A percentile compares a stretch with the other conserved stretches of the same genome.
Evolutionary conservation across 306 rosid genomes (phyloP).

Genomic region (Clitoria ternatea): DNA sequence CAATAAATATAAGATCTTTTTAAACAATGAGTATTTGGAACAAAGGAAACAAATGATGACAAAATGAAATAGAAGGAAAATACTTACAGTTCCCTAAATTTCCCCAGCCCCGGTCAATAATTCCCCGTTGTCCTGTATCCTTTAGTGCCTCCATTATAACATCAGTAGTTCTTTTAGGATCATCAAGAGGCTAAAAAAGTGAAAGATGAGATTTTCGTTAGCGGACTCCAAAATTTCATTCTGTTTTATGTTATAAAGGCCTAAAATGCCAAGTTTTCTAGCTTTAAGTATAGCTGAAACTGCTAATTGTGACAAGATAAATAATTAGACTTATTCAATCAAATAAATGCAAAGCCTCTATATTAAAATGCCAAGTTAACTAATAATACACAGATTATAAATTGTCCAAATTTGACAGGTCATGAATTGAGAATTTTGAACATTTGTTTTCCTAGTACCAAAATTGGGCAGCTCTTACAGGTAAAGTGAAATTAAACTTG

Average conservation of each 20-base stretch:
- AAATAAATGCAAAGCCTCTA: background rate
- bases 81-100: constrained; percentile 71
- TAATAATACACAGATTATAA: background rate
- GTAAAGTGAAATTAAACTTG: background rate
- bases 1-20: background rate
- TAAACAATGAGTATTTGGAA: background rate
- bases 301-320: background rate
- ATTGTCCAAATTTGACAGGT: background rate
- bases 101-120: constrained; percentile 84
- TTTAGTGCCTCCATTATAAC: constrained; percentile 67
- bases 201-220: constrained; percentile 17
- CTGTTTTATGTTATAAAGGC: background rate
- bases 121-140: constrained; percentile 76
- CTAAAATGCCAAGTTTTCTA: background rate
- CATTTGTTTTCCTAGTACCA: background rate
- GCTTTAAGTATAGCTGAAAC: background rate
- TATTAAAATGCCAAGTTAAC: background rate
- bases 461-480: background rate
- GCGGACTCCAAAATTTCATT: background rate
- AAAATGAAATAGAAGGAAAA: constrained; percentile 1
- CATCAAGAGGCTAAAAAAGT: constrained; percentile 69
- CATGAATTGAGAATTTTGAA: background rate
- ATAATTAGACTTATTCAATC: constrained; percentile 9
- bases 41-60: background rate
- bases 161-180: constrained; percentile 56